Base-by-base conservation (phyloP, 108 stramenopile genomes). In the Conticribra guillardii region DNA sequence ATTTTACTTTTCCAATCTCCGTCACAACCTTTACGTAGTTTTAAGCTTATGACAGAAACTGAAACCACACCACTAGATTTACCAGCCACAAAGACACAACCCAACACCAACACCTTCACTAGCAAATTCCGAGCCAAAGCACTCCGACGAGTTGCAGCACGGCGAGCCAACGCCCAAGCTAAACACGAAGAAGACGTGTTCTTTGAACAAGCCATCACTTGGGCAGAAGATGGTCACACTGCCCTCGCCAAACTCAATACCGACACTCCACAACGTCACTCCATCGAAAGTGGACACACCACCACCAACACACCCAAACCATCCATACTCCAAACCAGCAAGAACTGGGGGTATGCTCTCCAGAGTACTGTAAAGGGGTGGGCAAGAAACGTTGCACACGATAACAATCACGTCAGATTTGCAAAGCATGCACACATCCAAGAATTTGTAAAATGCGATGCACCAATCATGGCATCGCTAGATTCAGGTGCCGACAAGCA, bases 151-250 rank as follows among this genome's bases (percentile, higher is more conserved):
- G 19, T 53, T 53, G 19, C 17, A 53, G 52, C 52, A 24, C 19
- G 52, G 2, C 14, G 52, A 11, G 19, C 14, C 52, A 53, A 53
- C 22, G 19, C 19, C 52, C 22, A 53, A 14, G 26, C 21, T 11
- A 14, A 14, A 14, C 19, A 17, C 2, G 22, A 17, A 21, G 52
- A 53, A 24, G 19, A 53, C 14, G 19, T 53, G 52, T 14, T 53
- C 52, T 22, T 53, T 15, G 52, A 53, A 21, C 19, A 53, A 11
- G 19, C 17, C 52, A 53, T 53, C 52, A 53, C 52, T 11, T 53
- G 52, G 52, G 52, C 52, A 53, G 52, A 53, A 22, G 52, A 53
- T 24, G 52, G 1, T 14, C 52, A 22, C 52, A 53, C 52, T 22
- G 14, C 52, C 14, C 11, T 22, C 23, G 52, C 52, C 19, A 53